A percentile compares a stretch with the other conserved stretches of the same genome.
Conservation (phyloP, 495 filamentous ascomycete genomes). For the Penicillium samsonianum region DNA sequence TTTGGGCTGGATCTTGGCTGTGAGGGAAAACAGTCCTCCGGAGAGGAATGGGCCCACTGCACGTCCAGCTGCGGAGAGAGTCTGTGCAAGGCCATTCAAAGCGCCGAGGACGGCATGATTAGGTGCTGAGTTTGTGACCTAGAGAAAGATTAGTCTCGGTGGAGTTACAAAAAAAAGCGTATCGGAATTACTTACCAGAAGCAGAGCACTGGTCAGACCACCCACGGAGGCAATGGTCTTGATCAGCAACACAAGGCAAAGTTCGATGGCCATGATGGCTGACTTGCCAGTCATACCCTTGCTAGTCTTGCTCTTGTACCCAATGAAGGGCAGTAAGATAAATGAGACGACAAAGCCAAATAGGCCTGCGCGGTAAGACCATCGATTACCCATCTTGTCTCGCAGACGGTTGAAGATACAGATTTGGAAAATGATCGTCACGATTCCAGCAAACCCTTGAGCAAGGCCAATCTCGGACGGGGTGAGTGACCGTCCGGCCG, state of each 20-base stretch:
- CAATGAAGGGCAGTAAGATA: conserved; percentile 84
- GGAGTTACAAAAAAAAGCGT: background rate
- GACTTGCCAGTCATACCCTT: conserved; percentile 53
- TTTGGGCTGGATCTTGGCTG: conserved; percentile 66
- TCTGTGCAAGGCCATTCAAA: conserved; percentile 92
- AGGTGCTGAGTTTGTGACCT: conserved; percentile 93
- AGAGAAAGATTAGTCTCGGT: conserved; percentile 14
- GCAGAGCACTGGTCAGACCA: conserved; percentile 82
- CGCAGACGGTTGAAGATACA: conserved; percentile 78
- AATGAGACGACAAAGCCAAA: conserved; percentile 84
- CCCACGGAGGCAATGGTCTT: conserved; percentile 89
- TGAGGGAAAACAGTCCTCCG: conserved; percentile 77
- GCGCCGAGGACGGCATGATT: conserved; percentile 85
- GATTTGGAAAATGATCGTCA: conserved; percentile 87
- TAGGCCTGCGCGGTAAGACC: conserved; percentile 75
- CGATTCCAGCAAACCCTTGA: conserved; percentile 77
- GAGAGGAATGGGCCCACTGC: conserved; percentile 87
- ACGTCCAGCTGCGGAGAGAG: conserved; percentile 85
- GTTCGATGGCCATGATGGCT: conserved; percentile 66
- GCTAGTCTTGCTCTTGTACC: conserved; percentile 62
- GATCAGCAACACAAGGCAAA: conserved; percentile 76
- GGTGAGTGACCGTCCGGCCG: conserved; percentile 71
- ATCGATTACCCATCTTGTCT: conserved; percentile 79
- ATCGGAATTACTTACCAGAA: conserved; percentile 61
- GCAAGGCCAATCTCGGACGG: conserved; percentile 83